Conservation (phyloP, 495 filamentous ascomycete species). For the Neurospora tetrasperma region DNA sequence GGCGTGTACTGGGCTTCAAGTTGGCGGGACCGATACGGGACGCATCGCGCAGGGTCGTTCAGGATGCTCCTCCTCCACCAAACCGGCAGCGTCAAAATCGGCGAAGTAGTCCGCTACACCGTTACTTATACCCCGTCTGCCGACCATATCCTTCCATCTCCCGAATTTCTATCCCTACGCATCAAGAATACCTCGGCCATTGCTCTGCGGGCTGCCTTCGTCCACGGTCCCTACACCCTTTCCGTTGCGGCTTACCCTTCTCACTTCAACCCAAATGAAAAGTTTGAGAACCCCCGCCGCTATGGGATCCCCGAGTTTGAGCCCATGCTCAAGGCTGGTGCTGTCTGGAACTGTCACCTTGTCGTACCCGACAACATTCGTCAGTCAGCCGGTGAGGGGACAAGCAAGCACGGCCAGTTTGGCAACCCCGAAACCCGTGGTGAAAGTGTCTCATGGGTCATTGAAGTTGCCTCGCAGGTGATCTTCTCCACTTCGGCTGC, state of each 20-base stretch:
- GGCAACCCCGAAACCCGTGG: conserved; percentile 24
- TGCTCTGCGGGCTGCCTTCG: conserved; percentile 83
- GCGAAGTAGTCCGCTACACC: conserved; percentile 85
- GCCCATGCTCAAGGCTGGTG: conserved; percentile 89
- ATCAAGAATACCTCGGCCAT: conserved; percentile 89
- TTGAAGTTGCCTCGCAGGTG: conserved; percentile 86
- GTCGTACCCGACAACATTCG: conserved; percentile 64
- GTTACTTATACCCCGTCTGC: conserved; percentile 83
- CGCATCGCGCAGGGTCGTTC: neutral
- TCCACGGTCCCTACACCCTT: conserved; percentile 90
- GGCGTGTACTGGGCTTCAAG: neutral
- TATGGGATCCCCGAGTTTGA: conserved; percentile 80
- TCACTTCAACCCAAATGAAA: conserved; percentile 67
- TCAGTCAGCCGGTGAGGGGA: conserved; percentile 23
- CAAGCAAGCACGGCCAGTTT: conserved; percentile 25
- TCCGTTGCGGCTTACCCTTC: conserved; percentile 75
- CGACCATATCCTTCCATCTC: conserved; percentile 80
- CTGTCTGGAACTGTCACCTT: conserved; percentile 68
- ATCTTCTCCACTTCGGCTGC: conserved; percentile 81
- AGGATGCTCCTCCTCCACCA: conserved; percentile 86
- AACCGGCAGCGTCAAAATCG: conserved; percentile 78
- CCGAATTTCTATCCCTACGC: conserved; percentile 64
- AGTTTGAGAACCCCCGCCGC: conserved; percentile 48
- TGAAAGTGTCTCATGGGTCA: conserved; percentile 69
- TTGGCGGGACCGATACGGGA: neutral